A percentile compares a stretch with the other conserved stretches of the same genome.
phyloP scores from a whole-genome alignment of 1,284 basidiomycete genomes.

The Ceratobasidium sp. region DNA sequence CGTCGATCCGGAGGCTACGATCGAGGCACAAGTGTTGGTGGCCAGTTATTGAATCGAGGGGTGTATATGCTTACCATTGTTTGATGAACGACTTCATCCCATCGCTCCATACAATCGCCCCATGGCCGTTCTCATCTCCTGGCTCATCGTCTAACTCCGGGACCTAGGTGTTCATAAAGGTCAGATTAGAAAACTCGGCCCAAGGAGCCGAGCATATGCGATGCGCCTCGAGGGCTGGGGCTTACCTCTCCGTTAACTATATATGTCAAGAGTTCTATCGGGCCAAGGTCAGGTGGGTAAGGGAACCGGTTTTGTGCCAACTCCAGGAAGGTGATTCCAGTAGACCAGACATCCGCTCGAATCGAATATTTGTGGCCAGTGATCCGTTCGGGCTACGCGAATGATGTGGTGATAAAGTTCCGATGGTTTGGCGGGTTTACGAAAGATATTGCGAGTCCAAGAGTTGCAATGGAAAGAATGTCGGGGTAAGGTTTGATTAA shows the following conservation, averaged over 20 bases:
- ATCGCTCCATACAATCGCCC: constrained; percentile 74
- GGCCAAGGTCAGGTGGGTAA: constrained; percentile 90
- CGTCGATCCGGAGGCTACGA: constrained; percentile 61
- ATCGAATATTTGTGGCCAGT: constrained; percentile 90
- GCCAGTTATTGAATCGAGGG: too few relatives aligned
- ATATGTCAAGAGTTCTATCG: constrained; percentile 93
- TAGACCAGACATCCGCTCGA: constrained; percentile 98
- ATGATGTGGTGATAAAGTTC: constrained; percentile 28
- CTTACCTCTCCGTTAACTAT: constrained; percentile 83
- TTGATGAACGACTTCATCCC: constrained; percentile 94
- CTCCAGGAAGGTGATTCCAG: constrained; percentile 92
- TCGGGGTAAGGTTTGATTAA: too few relatives aligned
- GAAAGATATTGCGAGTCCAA: constrained; percentile 24
- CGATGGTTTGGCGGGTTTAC: constrained; percentile 44
- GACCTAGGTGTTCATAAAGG: constrained; percentile 62
- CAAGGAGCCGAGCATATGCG: not conserved
- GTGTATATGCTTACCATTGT: constrained; percentile 74
- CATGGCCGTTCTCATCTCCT: constrained; percentile 62
- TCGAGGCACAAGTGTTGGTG: constrained; percentile 48
- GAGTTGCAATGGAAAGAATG: too few relatives aligned
- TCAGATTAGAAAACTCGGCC: constrained; percentile 18
- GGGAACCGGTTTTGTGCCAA: constrained; percentile 95
- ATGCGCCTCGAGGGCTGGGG: constrained; percentile 42
- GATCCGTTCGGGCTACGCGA: constrained; percentile 97
- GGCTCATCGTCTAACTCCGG: constrained; percentile 81